Percentiles rank a stretch among this genome's conserved stretches.
Evolutionary conservation across 2,329 filamentous ascomycete genomes (phyloP).

Genomic region (Pseudogymnoascus destructans): DNA sequence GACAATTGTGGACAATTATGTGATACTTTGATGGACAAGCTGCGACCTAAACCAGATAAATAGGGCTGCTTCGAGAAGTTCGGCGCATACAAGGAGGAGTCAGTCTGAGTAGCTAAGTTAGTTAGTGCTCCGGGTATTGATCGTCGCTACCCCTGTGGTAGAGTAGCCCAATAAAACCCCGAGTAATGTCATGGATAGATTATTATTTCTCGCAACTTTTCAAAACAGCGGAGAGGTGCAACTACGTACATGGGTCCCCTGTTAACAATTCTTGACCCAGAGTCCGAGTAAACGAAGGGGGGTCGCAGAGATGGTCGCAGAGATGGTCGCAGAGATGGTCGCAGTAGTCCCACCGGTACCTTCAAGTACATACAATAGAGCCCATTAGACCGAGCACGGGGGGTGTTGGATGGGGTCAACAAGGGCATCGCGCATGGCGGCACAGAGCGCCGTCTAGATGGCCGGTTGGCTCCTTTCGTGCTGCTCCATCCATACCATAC

Average conservation of each 20-base stretch:
- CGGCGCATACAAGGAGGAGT: not conserved
- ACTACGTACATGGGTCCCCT: too few relatives aligned
- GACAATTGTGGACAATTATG: not conserved
- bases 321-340: not conserved
- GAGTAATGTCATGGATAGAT: too few relatives aligned
- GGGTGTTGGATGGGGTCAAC: not conserved
- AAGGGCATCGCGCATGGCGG: not conserved
- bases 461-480: not conserved
- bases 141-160: too few relatives aligned
- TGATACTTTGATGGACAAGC: not conserved
- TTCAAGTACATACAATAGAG: not conserved
- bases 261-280: too few relatives aligned
- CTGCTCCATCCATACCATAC: not conserved
- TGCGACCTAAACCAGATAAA: not conserved
- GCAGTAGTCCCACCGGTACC: not conserved
- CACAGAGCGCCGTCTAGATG: not conserved
- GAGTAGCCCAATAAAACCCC: too few relatives aligned
- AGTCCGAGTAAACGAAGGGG: not conserved
- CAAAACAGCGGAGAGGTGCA: too few relatives aligned
- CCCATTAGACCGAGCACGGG: not conserved
- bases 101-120: not conserved
- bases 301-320: not conserved
- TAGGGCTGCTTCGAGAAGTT: conserved; percentile 5
- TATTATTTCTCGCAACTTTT: too few relatives aligned
- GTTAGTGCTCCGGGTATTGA: not conserved